phyloP scores from a whole-genome alignment of 2,329 filamentous ascomycete genomes.

The Fusarium mexicanum region DNA sequence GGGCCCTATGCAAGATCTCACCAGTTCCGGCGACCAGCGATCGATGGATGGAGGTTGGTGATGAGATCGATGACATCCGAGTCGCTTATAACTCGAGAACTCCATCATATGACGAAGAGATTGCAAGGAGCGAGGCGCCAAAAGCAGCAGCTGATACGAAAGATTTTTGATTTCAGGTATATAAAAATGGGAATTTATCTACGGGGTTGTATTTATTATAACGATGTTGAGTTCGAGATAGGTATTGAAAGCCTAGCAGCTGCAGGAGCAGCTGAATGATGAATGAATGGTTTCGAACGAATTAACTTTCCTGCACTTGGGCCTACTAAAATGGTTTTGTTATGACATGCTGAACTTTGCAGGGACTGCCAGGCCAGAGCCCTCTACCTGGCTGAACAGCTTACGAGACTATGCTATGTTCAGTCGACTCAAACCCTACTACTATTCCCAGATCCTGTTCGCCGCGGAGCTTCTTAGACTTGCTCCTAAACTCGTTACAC shows the following conservation, averaged over 20 bases:
- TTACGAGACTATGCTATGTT: neutral
- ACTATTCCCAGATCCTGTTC: neutral
- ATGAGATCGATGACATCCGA: constrained; percentile 65
- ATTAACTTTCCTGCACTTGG: neutral
- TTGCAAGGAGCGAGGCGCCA: constrained; percentile 15
- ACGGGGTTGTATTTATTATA: neutral
- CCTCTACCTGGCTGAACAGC: no score
- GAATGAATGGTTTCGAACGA: neutral
- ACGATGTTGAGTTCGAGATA: neutral
- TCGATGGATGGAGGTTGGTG: constrained; percentile 80
- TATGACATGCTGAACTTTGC: neutral
- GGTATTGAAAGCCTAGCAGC: neutral
- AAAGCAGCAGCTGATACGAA: constrained; percentile 22
- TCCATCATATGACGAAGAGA: constrained; percentile 53
- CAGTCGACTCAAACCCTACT: no score
- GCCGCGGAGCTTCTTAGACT: neutral
- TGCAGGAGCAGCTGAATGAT: neutral
- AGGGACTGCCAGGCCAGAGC: neutral
- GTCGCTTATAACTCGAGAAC: constrained; percentile 57
- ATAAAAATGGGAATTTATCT: neutral
- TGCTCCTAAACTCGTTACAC: no score
- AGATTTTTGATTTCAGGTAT: constrained; percentile 13
- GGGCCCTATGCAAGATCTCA: constrained; percentile 71
- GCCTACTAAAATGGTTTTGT: neutral
- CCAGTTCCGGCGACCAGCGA: constrained; percentile 80